Evolutionary conservation across 2,329 filamentous ascomycete species (phyloP), one percentile per base, ranked within the genome.

Genomic region (Chaetoscypha palmicola): DNA sequence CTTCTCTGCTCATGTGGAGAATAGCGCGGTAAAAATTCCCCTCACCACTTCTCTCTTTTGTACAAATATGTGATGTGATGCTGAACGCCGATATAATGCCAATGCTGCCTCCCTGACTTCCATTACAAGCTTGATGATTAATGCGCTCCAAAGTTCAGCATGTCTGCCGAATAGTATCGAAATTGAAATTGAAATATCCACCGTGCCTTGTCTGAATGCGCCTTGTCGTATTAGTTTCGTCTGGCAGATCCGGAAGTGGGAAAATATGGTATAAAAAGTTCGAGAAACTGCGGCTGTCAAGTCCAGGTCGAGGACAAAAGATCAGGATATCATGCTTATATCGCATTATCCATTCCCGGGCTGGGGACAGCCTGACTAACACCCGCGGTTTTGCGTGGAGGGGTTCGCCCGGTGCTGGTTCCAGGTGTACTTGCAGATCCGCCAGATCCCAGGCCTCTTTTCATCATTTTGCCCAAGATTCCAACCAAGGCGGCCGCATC

Each of bases 401-500:
- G 50, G 7, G 47, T 48, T 9, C 35, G 41, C 41, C 46, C 43
- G 19, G 47, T 49, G 2, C 38, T 46, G 17, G 43, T 41, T 41
- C 49, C 52, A 16, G 44, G 43, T 10, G 49, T 52, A 39, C 52
- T 58, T 16, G 46, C 43, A 8, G 43, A 45, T 12, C 43, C 50
- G 4, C 42, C 52, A 9, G 41, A 43, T 7, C 50, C 49, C 33
- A 58, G 33, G 1, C 83, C 83, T 38, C 88, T 77, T 66, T 85
- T 90, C 75, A 90, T 87, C 81, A 96, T 92, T 58, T 83, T 86
- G 5, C 87, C 88, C 1, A 97, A 65, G 0, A 92, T 81, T 1
- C 85, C 83, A 7, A 97, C 90, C 10, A 96, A 73, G 58, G 91
- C 85, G 46, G 88, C 89, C 0, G 90, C 88, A 63, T 97, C 92